Base-by-base conservation (phyloP, 768 basidiomycete species). In the Rickenella mellea region DNA sequence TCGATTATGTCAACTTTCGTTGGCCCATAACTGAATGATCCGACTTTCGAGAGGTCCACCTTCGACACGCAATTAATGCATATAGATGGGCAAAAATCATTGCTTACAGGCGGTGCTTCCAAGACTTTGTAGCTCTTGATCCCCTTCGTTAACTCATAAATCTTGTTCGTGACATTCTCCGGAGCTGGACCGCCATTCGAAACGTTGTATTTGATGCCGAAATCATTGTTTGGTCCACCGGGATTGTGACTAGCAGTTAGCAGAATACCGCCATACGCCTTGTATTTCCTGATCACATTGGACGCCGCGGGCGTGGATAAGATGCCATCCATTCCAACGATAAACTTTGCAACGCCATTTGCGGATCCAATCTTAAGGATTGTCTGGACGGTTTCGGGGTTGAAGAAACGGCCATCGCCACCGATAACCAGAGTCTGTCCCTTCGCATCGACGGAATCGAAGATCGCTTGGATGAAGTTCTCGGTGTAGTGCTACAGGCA, bases 121-220 rank as follows among this genome's bases (percentile, higher is more conserved):
- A 94, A 72, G 54, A 83, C 61, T 66, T 88, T 91, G 77, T 98
- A 99, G 41, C 64, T 76, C 47, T 69, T 62, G 58, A 98, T 88
- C 11, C 76, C 76, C 74, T 89, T 94, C 42, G 90, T 91, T 63
- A 78, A 81, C 57, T 88, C 90, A 60, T 74, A 94, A 49, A 99
- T 98, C 66, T 80, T 83, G 67, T 99, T 73, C n/a, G 96, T 99
- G 45, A 99, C 82, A 55, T 71, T 79, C 66, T 99, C 96, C 0
- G 96, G 92, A 17, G 96, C 96, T 15, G 96, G 94, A 3, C 96
- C 96, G 47, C 96, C 96, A 53, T 99, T 99, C 28, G 83, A 82
- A 37, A 91, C 85, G 63, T 99, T 99, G 71, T 96, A 99, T 66
- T 99, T 98, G 77, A 99, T 97, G 37, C 96, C 96, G 60, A 98